Base-by-base conservation (phyloP, 371 early-diverging fungal species). In the Syncephalastrum racemosum region DNA sequence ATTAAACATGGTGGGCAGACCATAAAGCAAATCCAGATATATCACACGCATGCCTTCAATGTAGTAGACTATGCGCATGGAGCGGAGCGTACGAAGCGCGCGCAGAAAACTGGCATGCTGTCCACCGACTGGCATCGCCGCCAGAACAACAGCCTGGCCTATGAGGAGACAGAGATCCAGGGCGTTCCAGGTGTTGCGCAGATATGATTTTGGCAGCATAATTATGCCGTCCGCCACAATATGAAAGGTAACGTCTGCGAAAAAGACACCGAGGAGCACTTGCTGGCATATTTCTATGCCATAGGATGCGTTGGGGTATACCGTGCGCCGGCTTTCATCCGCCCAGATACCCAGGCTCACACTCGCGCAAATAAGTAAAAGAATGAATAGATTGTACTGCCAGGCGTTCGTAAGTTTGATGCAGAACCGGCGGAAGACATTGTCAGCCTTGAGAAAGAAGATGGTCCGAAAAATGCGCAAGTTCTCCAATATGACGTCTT, bases 1-100 rank as follows among this genome's bases (percentile, higher is more conserved):
- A 48, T 75, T 67, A n/a, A 80, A 46, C 70, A 82, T 71, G 25
- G 73, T 66, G 0, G 82, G 80, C 13, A 82, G 43, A 0, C 79
- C 82, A 58, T 75, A 67, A 5, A 73, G 25, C 44, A 80, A 54
- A 15, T 80, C 80, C n/a, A 68, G 44, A 40, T 79, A 73, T 40
- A 82, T 75, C 12, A 60, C 59, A 1, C 75, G 73, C 53, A 79
- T 73, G 1, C 71, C 76, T 3, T 71, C 68, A 18, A 82, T 65
- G 44, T 77, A 75, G 12, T 77, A 67, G 5, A 77, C 57, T 20
- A 80, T 67, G 27, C 77, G 77, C 44, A 82, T 55, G 4, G 75
- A 60, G 10, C 79, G 69, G n/a, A 78, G 40, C 15, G 72, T 71
- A 3, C 77, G 66, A 6, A 82, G n/a, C 1, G 58, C 25, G 13